A percentile compares a stretch with the other conserved stretches of the same genome.
These are phyloP conservation scores for Aphanomyces cochlioides DNA, from an alignment of 352 stramenopile genomes.

Conservation along the genomic window DNA sequence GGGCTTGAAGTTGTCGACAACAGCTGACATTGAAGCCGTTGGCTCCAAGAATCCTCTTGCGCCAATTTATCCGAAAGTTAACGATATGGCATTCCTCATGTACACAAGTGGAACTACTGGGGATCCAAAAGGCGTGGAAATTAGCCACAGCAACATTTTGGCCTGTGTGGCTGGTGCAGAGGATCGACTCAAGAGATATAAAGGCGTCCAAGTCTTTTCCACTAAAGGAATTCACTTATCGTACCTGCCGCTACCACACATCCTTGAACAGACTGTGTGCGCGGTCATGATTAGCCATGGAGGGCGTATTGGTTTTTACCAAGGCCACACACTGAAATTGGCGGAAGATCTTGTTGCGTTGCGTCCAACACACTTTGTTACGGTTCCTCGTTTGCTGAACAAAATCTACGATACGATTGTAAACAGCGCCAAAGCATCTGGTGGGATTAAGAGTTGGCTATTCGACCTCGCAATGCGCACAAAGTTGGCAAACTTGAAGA, in stretches of 20 bases:
- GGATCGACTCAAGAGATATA: slow-evolving; percentile 11
- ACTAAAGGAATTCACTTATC: slow-evolving; percentile 51
- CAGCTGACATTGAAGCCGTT: slow-evolving; percentile 1
- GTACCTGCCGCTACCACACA: slow-evolving; percentile 95
- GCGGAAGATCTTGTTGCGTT: slow-evolving; percentile 90
- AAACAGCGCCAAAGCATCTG: slow-evolving; percentile 48
- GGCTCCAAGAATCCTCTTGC: slow-evolving; percentile 37
- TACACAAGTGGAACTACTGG: slow-evolving; percentile 35
- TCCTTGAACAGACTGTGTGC: slow-evolving; percentile 88
- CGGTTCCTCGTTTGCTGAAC: slow-evolving; percentile 93
- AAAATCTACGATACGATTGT: slow-evolving; percentile 95
- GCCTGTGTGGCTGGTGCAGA: slow-evolving; percentile 26
- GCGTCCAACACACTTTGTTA: slow-evolving; percentile 88
- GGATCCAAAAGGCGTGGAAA: slow-evolving; percentile 32
- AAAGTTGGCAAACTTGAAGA: slow-evolving; percentile 45
- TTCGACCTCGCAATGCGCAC: slow-evolving; percentile 73
- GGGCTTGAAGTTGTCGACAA: slow-evolving; percentile 10
- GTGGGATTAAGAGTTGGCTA: slow-evolving; percentile 61
- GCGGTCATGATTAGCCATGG: slow-evolving; percentile 63
- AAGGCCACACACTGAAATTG: slow-evolving; percentile 84
- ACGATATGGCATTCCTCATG: slow-evolving; percentile 25
- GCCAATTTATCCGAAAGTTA: slow-evolving; percentile 26
- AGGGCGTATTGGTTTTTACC: slow-evolving; percentile 89
- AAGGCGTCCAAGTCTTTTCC: not conserved
- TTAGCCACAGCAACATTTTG: slow-evolving; percentile 37